Evolutionary conservation across 2,329 filamentous ascomycete species (phyloP).

Genomic region (Pseudopithomyces chartarum): DNA sequence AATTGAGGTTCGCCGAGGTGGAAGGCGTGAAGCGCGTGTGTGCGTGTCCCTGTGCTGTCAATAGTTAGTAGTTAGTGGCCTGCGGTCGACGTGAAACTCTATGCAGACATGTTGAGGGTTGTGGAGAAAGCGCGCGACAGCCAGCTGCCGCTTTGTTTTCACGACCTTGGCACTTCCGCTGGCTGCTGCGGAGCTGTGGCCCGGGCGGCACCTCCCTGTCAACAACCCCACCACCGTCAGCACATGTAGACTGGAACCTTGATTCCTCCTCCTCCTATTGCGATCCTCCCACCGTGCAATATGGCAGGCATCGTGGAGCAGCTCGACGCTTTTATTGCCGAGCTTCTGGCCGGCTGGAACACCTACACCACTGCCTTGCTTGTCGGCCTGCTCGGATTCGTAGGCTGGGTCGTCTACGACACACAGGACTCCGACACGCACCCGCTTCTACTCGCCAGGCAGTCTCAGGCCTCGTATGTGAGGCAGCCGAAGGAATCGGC

Average conservation of each 20-base stretch:
- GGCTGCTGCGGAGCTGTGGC: neutral
- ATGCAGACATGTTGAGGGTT: slow-evolving; percentile 13
- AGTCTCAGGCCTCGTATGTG: slow-evolving; percentile 77
- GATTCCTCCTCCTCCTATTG: neutral
- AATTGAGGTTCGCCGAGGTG: neutral
- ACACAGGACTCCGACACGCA: slow-evolving; percentile 86
- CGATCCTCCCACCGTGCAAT: slow-evolving; percentile 10
- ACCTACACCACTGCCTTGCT: slow-evolving; percentile 75
- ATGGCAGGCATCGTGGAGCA: slow-evolving; percentile 61
- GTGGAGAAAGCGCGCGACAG: slow-evolving; percentile 12
- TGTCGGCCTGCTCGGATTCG: slow-evolving; percentile 67
- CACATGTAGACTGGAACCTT: neutral
- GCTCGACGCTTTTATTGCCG: slow-evolving; percentile 73
- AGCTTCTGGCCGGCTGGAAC: slow-evolving; percentile 80
- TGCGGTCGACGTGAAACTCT: neutral
- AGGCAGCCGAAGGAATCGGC: slow-evolving; percentile 85
- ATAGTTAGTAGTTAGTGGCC: slow-evolving; percentile 21
- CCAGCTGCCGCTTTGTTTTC: slow-evolving; percentile 13
- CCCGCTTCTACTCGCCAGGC: slow-evolving; percentile 85
- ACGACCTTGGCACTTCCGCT: neutral
- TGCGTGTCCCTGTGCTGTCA: slow-evolving; percentile 26
- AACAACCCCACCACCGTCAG: slow-evolving; percentile 5
- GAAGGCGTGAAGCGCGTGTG: neutral
- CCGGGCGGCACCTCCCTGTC: neutral
- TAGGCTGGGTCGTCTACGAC: slow-evolving; percentile 73